Evolutionary conservation across 192 early-diverging fungal species (phyloP).

Genomic region (Coemansia sp.): DNA sequence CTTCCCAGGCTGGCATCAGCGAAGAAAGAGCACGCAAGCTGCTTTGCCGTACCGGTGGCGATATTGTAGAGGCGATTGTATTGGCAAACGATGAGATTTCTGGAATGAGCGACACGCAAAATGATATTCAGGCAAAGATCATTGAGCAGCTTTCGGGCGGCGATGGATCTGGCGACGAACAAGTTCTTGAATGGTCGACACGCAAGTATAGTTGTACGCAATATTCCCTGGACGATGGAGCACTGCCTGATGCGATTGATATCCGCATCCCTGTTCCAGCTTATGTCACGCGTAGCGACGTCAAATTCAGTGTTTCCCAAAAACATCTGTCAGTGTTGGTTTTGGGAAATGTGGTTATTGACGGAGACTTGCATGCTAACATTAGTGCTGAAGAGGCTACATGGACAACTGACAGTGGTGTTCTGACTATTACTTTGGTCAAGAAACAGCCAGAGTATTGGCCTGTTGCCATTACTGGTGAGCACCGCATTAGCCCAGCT

Average conservation of each 20-base stretch:
- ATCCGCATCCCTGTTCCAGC: conserved; percentile 27
- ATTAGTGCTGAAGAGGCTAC: conserved; percentile 24
- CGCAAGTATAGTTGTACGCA: conserved; percentile 40
- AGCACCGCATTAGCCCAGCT: conserved; percentile 27
- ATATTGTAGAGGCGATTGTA: conserved; percentile 66
- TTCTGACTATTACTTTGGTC: conserved; percentile 32
- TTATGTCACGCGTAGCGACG: conserved; percentile 13
- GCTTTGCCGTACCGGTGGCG: conserved; percentile 55
- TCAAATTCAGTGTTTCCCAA: conserved; percentile 22
- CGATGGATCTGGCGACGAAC: conserved; percentile 1
- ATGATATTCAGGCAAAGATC: conserved; percentile 32
- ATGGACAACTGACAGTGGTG: conserved; percentile 35
- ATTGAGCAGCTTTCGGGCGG: conserved; percentile 30
- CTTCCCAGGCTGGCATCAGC: conserved; percentile 59
- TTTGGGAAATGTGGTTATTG: conserved; percentile 18
- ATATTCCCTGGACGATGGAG: conserved; percentile 27
- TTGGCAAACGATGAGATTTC: conserved; percentile 25
- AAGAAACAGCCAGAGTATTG: conserved; percentile 33
- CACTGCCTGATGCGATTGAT: conserved; percentile 38
- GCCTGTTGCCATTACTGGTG: conserved; percentile 33
- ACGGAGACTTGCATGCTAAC: conserved; percentile 34
- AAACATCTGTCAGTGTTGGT: conserved; percentile 26
- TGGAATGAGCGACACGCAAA: conserved; percentile 1
- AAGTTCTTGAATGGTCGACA: conserved; percentile 32
- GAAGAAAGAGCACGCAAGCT: conserved; percentile 59